Evolutionary conservation across 148 eudicot genomes (phyloP), one percentile per base, ranked within the genome.

Genomic region (Rhododendron kiyosumense): DNA sequence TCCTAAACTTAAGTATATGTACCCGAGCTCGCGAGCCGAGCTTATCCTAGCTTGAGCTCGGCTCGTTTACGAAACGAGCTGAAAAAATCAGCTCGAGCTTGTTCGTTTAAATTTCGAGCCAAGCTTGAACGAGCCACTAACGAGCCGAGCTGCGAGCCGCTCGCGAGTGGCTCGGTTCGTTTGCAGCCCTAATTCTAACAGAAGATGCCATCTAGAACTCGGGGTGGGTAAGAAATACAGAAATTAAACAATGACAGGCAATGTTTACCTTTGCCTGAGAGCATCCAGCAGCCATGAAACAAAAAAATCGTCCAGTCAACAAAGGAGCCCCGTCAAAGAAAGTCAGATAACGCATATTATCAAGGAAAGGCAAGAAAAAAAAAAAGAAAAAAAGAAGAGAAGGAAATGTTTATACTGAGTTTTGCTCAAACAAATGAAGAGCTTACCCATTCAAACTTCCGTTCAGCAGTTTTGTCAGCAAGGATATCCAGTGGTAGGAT

Each of bases 401-500:
- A 12, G 46, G 45, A 61, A 12, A 52, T 76, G 13, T 30, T 24
- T 15, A n/a, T 48, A 69, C 32, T 45, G 38, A 11, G 13, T 36
- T 38, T 13, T 24, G 84, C 52, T 2, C 63, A 82, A 32, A 9
- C n/a, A 13, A 6, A 63, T 8, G 59, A 81, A 80, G 54, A 80
- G 34, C 76, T 92, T 92, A 92, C 94, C 91, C 83, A 51, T 59
- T 88, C 92, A 78, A 92, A 85, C 79, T 88, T 92, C 30, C 84
- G 81, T 52, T 71, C 85, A 5, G 91, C 86, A 20, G 67, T 73
- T 26, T 83, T 81, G 3, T 93, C 91, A 0, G 87, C 87, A 59
- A 91, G 90, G 82, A 90, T 86, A 69, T 92, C 86, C 88, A 93
- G 77, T 65, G 93, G 93, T 4, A 85, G 85, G 57, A 93, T 88